Conservation (phyloP, 495 filamentous ascomycete genomes). For the Penicillium coprophilum region DNA sequence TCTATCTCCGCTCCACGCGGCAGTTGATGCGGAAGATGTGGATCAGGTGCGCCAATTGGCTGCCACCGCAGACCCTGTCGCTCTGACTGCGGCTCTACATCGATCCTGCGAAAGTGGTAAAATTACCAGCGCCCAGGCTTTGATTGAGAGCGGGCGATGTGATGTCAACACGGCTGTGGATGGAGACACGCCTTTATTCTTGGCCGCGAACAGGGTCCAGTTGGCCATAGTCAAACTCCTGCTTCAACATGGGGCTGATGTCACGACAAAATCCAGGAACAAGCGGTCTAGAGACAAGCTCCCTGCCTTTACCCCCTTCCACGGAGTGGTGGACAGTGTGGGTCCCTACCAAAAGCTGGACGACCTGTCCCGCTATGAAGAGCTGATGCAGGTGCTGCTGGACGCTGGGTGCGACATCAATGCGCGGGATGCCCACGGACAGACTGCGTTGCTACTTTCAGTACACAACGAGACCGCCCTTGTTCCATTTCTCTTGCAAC, state of each 20-base stretch:
- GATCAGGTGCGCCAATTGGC: constrained; percentile 6
- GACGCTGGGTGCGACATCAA: constrained; percentile 10
- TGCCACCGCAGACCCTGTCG: constrained; percentile 1
- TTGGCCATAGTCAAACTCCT: constrained; percentile 1
- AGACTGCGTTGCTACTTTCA: neutral
- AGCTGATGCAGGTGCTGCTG: neutral
- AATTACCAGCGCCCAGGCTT: neutral
- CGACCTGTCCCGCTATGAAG: neutral
- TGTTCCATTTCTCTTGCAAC: constrained; percentile 1
- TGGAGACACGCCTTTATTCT: constrained; percentile 11
- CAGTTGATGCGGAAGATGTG: constrained; percentile 6
- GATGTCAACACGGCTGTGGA: constrained; percentile 4
- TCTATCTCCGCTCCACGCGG: constrained; percentile 5
- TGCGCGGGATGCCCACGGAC: constrained; percentile 4
- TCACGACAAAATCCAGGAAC: neutral
- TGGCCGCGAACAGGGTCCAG: neutral
- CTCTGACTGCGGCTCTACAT: constrained; percentile 7
- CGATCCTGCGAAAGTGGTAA: constrained; percentile 8
- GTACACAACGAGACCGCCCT: neutral
- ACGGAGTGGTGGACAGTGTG: neutral
- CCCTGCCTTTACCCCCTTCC: neutral
- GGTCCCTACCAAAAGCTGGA: neutral
- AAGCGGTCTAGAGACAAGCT: neutral
- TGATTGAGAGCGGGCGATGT: constrained; percentile 8
- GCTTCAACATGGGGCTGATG: constrained; percentile 3